Evolutionary conservation across 805 yeast species (phyloP).

Genomic region (Yarrowia sp.): DNA sequence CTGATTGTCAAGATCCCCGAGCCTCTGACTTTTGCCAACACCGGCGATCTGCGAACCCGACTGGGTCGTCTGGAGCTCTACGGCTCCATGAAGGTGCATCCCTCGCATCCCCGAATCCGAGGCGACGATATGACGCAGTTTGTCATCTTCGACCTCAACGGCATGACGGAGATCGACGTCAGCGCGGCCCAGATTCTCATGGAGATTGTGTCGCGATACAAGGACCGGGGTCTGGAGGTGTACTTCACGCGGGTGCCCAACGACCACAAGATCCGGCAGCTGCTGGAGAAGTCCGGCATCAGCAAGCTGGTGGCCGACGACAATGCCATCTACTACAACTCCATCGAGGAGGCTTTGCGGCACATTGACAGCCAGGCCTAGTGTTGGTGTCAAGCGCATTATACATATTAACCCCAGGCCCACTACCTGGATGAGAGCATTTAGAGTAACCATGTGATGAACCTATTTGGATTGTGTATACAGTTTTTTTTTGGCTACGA

Average conservation of each 20-base stretch:
- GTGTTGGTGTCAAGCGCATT: too few relatives aligned
- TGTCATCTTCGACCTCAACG: conserved; percentile 73
- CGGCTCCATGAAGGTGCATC: conserved; percentile 73
- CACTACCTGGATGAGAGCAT: not conserved
- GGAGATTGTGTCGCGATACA: conserved; percentile 58
- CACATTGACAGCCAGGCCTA: conserved; percentile 31
- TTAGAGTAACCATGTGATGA: conserved; percentile 7
- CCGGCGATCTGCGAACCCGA: conserved; percentile 69
- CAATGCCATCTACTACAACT: conserved; percentile 43
- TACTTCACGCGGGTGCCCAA: conserved; percentile 61
- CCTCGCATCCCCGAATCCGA: conserved; percentile 61
- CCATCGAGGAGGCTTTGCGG: conserved; percentile 56
- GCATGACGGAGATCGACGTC: conserved; percentile 78
- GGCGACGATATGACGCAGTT: conserved; percentile 49
- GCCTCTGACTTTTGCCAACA: conserved; percentile 83
- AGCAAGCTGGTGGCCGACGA: conserved; percentile 37
- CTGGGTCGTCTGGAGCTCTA: conserved; percentile 69
- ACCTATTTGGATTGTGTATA: too few relatives aligned
- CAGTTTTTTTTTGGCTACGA: not conserved
- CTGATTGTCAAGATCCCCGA: conserved; percentile 80
- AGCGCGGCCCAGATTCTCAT: conserved; percentile 70
- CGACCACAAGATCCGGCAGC: conserved; percentile 46
- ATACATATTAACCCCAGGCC: too few relatives aligned
- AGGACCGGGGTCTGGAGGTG: conserved; percentile 53
- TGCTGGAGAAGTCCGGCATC: conserved; percentile 58